Percentiles rank a stretch among this genome's conserved stretches.
These are phyloP conservation scores for Globisporangium paddicum DNA, from an alignment of 352 stramenopile species.

Conservation along the genomic window DNA sequence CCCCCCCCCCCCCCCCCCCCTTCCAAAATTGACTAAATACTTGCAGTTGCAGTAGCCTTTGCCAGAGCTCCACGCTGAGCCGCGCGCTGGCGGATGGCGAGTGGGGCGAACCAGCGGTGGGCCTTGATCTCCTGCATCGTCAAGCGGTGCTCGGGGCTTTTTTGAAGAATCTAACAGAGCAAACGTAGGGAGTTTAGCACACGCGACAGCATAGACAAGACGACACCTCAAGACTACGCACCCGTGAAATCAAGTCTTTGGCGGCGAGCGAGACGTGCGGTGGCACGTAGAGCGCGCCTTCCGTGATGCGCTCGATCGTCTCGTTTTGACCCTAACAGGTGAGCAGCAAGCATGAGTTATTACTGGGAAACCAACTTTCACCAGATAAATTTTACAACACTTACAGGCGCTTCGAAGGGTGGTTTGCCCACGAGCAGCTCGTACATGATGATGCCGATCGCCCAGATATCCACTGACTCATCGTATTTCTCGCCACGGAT, in stretches of 20 bases:
- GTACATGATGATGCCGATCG: slow-evolving; percentile 97
- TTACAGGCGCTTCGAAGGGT: slow-evolving; percentile 94
- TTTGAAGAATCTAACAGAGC: slow-evolving; percentile 85
- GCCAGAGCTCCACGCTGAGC: slow-evolving; percentile 20
- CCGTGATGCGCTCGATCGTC: slow-evolving; percentile 95
- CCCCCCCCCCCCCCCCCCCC: too few species aligned
- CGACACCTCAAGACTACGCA: slow-evolving; percentile 19
- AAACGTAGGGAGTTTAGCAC: not conserved
- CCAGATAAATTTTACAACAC: slow-evolving; percentile 5
- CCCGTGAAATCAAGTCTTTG: slow-evolving; percentile 66
- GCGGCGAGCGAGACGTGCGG: slow-evolving; percentile 65
- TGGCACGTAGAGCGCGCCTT: slow-evolving; percentile 62
- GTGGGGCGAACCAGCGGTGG: slow-evolving; percentile 70
- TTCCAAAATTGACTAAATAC: not conserved
- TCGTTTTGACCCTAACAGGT: slow-evolving; percentile 84
- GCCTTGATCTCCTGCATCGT: slow-evolving; percentile 67
- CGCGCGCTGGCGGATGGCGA: slow-evolving; percentile 42
- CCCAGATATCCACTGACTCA: slow-evolving; percentile 98
- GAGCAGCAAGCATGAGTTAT: not conserved
- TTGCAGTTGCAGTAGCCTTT: not conserved
- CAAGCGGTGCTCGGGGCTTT: slow-evolving; percentile 50
- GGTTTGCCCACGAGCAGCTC: slow-evolving; percentile 97
- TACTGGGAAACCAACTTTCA: not conserved
- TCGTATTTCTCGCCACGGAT: slow-evolving; percentile 98
- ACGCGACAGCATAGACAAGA: not conserved